These are phyloP conservation scores for Dothistroma septosporum DNA, from an alignment of 2,329 filamentous ascomycete species.

Conservation along the genomic window DNA sequence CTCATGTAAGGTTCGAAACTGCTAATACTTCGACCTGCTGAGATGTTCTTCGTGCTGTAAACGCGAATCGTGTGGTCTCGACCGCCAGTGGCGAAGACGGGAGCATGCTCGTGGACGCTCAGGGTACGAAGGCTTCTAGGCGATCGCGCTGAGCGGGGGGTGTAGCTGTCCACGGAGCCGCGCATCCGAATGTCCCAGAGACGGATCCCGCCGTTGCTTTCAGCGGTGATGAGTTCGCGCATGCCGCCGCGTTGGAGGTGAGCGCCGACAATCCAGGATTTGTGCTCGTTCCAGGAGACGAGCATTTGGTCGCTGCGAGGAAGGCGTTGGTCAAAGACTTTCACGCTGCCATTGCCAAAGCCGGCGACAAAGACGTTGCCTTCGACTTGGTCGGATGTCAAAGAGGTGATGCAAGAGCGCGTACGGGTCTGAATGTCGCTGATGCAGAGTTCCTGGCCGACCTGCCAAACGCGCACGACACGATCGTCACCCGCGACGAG, in stretches of 20 bases:
- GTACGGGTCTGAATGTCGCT: constrained; percentile 92
- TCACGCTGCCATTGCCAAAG: constrained; percentile 90
- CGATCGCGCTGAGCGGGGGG: constrained; percentile 51
- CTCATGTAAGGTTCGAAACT: constrained; percentile 85
- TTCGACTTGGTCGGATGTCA: constrained; percentile 97
- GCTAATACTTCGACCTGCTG: constrained; percentile 42
- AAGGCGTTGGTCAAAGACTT: constrained; percentile 88
- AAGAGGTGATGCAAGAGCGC: constrained; percentile 88
- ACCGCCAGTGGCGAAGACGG: constrained; percentile 91
- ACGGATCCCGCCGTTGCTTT: constrained; percentile 87
- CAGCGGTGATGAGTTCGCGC: constrained; percentile 84
- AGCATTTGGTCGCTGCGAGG: constrained; percentile 88
- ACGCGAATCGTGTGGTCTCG: constrained; percentile 84
- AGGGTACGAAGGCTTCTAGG: constrained; percentile 58
- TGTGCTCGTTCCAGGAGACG: constrained; percentile 93
- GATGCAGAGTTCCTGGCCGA: constrained; percentile 84
- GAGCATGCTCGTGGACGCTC: constrained; percentile 91
- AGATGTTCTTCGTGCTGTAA: constrained; percentile 76
- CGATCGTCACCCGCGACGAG: constrained; percentile 96
- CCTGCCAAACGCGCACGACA: constrained; percentile 94
- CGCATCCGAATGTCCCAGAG: constrained; percentile 87
- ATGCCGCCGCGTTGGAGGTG: constrained; percentile 96
- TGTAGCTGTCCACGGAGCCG: constrained; percentile 33
- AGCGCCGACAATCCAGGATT: constrained; percentile 91
- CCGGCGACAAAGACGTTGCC: constrained; percentile 94